Conservation (phyloP, 1,139 yeast species). For the Lodderomyces oxycetoniae region DNA sequence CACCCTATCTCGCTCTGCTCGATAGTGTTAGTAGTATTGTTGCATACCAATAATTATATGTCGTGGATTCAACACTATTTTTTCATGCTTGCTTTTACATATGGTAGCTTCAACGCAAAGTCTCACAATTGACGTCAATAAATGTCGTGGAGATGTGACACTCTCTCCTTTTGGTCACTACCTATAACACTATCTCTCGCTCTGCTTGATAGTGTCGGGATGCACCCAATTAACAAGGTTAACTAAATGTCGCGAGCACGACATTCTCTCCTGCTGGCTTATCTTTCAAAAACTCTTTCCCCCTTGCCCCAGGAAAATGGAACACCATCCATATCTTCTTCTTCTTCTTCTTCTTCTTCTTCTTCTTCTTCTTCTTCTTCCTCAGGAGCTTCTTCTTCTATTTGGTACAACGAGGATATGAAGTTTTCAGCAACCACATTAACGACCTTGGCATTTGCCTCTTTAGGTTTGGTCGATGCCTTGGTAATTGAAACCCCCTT, state of each 20-base stretch:
- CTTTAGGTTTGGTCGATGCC: conserved; percentile 24
- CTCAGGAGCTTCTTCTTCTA: conserved; percentile 3
- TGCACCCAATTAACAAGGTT: too few relatives aligned
- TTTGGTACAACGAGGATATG: conserved; percentile 18
- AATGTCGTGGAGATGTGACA: too few relatives aligned
- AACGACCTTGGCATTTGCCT: conserved; percentile 21
- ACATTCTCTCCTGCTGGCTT: conserved; percentile 1
- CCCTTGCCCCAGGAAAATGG: neutral
- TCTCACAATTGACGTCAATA: too few relatives aligned
- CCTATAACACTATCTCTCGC: too few relatives aligned
- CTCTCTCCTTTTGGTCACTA: too few relatives aligned
- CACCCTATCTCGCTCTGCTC: too few relatives aligned
- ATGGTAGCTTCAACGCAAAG: too few relatives aligned
- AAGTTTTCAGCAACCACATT: conserved; percentile 23
- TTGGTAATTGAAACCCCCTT: conserved; percentile 29
- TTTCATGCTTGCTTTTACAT: too few relatives aligned
- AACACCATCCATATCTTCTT: neutral
- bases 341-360: conserved; percentile 1
- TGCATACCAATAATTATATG: too few relatives aligned
- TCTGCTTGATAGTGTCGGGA: too few relatives aligned
- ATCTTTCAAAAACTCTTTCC: neutral
- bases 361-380: conserved; percentile 5
- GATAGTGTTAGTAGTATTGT: too few relatives aligned
- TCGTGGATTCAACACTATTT: too few relatives aligned
- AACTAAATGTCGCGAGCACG: neutral